Percentiles rank a stretch among this genome's conserved stretches.
These are phyloP conservation scores for Trichosporon ovoides DNA, from an alignment of 1,284 basidiomycete genomes.

Conservation along the genomic window DNA sequence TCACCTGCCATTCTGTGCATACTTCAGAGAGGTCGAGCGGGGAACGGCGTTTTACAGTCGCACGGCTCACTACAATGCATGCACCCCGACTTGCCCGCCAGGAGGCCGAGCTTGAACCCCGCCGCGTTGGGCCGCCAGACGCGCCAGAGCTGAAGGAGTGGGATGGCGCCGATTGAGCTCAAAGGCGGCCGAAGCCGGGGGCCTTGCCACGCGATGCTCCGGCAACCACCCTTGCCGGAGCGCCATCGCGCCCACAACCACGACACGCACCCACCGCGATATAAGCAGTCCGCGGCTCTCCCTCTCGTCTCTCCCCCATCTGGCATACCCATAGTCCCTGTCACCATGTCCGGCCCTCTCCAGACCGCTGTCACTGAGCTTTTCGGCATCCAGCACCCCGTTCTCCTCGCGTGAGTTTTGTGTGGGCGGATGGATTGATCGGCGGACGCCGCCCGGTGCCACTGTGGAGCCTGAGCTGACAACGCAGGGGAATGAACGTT, in stretches of 20 bases:
- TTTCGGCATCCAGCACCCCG: conserved; percentile 75
- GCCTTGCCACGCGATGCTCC: not conserved
- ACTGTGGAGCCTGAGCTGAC: not conserved
- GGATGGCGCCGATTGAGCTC: too few species aligned
- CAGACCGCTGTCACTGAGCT: conserved; percentile 1
- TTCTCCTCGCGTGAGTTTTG: conserved; percentile 61
- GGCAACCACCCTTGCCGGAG: not conserved
- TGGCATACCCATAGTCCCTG: conserved; percentile 1
- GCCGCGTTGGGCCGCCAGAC: too few species aligned
- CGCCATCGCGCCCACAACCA: not conserved
- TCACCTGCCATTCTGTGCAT: too few species aligned
- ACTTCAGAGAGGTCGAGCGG: too few species aligned
- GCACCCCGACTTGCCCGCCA: too few species aligned
- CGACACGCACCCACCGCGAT: not conserved
- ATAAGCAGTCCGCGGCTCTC: not conserved
- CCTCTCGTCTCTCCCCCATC: not conserved
- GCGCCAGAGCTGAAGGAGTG: too few species aligned
- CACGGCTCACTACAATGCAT: too few species aligned
- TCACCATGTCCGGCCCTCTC: not conserved
- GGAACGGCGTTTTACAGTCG: too few species aligned
- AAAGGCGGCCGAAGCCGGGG: not conserved
- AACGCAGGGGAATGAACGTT: conserved; percentile 67
- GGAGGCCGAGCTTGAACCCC: too few species aligned
- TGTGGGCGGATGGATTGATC: not conserved
- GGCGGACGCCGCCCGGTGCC: not conserved